Evolutionary conservation across 2,329 filamentous ascomycete genomes (phyloP).

Genomic region (Amauroascus verrucosus): DNA sequence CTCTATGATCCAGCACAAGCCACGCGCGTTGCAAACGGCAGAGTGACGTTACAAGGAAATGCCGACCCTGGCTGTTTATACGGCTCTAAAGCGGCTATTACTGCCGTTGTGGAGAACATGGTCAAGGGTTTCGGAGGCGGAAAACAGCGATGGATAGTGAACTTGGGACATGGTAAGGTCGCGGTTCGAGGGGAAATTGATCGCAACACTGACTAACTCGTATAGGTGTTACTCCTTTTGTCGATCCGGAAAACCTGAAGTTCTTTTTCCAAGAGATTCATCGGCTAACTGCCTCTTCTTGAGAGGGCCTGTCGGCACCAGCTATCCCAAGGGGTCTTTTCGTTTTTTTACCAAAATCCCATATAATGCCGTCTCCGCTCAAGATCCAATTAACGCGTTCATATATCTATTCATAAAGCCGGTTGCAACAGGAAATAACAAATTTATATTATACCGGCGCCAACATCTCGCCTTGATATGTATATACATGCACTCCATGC

Average conservation of each 20-base stretch:
- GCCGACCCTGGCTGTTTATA: conserved; percentile 91
- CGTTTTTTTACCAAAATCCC: not conserved
- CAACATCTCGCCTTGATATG: no score
- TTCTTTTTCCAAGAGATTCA: conserved; percentile 94
- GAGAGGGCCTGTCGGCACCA: not conserved
- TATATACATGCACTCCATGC: not conserved
- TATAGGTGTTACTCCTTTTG: conserved; percentile 80
- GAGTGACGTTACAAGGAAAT: conserved; percentile 85
- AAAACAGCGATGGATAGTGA: conserved; percentile 92
- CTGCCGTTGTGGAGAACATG: conserved; percentile 71
- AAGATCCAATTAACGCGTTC: not conserved
- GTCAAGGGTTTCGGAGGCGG: conserved; percentile 72
- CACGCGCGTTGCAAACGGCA: conserved; percentile 63
- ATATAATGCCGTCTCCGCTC: not conserved
- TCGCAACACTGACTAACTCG: conserved; percentile 18
- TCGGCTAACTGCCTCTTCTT: conserved; percentile 35
- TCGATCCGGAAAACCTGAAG: conserved; percentile 83
- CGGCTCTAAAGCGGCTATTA: conserved; percentile 71
- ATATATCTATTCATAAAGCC: not conserved
- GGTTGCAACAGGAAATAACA: not conserved
- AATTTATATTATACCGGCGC: not conserved
- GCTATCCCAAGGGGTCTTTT: not conserved
- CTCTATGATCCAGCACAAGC: conserved; percentile 79
- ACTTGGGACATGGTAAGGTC: conserved; percentile 77
- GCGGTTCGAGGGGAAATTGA: not conserved